phyloP scores from a whole-genome alignment of 1,284 basidiomycete genomes.

The Tilletia horrida region DNA sequence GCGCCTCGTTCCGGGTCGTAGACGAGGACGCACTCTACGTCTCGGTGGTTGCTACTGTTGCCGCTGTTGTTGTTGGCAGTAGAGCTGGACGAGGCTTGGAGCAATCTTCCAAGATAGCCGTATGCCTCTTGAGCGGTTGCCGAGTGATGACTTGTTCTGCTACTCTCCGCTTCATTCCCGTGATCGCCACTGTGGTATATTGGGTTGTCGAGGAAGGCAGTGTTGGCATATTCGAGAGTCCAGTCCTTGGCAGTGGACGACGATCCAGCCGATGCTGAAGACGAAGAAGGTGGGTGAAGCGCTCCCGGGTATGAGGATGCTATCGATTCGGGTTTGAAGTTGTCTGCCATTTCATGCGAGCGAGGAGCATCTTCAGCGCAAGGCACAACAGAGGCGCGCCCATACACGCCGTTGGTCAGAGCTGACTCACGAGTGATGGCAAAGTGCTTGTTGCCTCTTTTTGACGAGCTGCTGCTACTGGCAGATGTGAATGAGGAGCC shows the following conservation, averaged over 20 bases:
- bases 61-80: neutral
- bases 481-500: too few species aligned
- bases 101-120: neutral
- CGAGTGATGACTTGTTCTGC: neutral
- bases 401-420: neutral
- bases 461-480: neutral
- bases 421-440: slow-evolving; percentile 8
- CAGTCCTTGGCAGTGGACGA: neutral
- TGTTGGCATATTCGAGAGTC: slow-evolving; percentile 13
- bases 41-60: neutral
- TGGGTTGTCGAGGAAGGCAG: neutral
- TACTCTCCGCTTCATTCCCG: neutral
- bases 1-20: neutral
- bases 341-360: neutral
- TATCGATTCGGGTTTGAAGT: slow-evolving; percentile 14
- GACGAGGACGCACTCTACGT: slow-evolving; percentile 11
- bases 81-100: neutral
- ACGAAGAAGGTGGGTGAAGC: neutral
- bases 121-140: neutral
- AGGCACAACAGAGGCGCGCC: neutral
- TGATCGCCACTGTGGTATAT: neutral
- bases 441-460: neutral
- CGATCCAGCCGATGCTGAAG: neutral
- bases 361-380: neutral
- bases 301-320: neutral